Evolutionary conservation across 306 rosid species (phyloP), one percentile per base, ranked within the genome.

Genomic region (Arachis hypogaea): DNA sequence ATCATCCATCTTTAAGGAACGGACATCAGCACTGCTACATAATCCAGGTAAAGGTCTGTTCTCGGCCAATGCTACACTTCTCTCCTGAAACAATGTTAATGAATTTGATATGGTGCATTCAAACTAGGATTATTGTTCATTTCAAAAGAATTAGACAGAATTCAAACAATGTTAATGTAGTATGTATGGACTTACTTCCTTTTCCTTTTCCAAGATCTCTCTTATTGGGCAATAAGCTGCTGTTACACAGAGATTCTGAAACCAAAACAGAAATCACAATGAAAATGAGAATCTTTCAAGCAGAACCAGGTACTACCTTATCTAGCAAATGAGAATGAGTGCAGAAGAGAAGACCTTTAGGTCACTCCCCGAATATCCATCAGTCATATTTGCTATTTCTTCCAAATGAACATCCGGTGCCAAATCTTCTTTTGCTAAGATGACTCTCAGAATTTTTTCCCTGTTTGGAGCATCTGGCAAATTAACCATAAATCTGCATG

Each of bases 291-390:
- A 57, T 71, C 63, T 57, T 58, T 58, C 47, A 60, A 2, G 18
- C 40, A 9, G 42, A 47, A 36, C 45, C 18, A 64, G n/a, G 64
- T 11, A 30, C 58, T 9, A 43, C 43, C 42, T 73, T 83, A 58
- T 69, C 38, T 22, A 76, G 69, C 68, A 57, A 41, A 59, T 61
- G 52, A 58, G 46, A 47, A 69, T 49, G 43, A 54, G 58, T 14
- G 54, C 22, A 33, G 49, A 67, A 70, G 44, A 66, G 38, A 62
- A 40, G 70, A 93, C 98, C 98, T 93, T 93, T 67, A 93, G 78
- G 81, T 93, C 98, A 78, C 97, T 93, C 73, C 98, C 98, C 46
- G 98, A 91, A 81, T 93, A 93, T 71, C 97, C 98, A 51, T 93
- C 98, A 0, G 97, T 88, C 94, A 91, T 80, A 78, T 84, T 93